Evolutionary conservation across 139 green algal species (phyloP).

Genomic region (Gonium pectorale): DNA sequence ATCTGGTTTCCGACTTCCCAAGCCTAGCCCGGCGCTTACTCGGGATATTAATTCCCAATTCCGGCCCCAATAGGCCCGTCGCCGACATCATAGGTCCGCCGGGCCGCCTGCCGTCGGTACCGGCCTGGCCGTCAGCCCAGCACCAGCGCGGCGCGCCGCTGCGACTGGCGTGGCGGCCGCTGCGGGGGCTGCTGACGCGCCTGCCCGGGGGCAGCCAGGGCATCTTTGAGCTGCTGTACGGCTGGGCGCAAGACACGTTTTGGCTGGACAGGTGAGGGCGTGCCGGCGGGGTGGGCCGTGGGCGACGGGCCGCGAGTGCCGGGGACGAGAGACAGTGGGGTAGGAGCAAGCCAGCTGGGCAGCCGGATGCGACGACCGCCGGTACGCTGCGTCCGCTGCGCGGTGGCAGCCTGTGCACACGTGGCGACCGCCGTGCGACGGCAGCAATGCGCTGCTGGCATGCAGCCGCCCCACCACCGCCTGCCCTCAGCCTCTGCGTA

Average conservation of each 20-base stretch:
- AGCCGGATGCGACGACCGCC: too few species aligned
- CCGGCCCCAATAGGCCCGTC: not conserved
- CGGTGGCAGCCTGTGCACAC: too few species aligned
- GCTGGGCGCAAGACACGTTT: conserved; percentile 76
- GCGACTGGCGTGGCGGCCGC: conserved; percentile 48
- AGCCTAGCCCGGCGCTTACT: too few species aligned
- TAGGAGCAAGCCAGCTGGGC: not conserved
- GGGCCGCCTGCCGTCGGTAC: conserved; percentile 10
- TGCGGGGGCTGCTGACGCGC: conserved; percentile 34
- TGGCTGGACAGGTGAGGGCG: conserved; percentile 89
- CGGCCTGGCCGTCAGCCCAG: conserved; percentile 10
- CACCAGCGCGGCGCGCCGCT: conserved; percentile 37
- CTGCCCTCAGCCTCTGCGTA: too few species aligned
- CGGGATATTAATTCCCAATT: too few species aligned
- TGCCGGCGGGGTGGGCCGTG: not conserved
- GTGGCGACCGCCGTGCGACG: too few species aligned
- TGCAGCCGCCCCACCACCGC: too few species aligned
- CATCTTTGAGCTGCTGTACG: conserved; percentile 60
- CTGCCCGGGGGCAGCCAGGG: conserved; percentile 45
- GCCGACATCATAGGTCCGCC: conserved; percentile 29
- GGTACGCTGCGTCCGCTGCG: too few species aligned
- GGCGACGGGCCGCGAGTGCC: not conserved
- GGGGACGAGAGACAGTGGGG: not conserved
- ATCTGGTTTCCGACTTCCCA: too few species aligned
- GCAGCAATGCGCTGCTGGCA: too few species aligned